These are phyloP conservation scores for Paracoccidioides lutzii DNA, from an alignment of 2,329 filamentous ascomycete genomes.

Conservation along the genomic window DNA sequence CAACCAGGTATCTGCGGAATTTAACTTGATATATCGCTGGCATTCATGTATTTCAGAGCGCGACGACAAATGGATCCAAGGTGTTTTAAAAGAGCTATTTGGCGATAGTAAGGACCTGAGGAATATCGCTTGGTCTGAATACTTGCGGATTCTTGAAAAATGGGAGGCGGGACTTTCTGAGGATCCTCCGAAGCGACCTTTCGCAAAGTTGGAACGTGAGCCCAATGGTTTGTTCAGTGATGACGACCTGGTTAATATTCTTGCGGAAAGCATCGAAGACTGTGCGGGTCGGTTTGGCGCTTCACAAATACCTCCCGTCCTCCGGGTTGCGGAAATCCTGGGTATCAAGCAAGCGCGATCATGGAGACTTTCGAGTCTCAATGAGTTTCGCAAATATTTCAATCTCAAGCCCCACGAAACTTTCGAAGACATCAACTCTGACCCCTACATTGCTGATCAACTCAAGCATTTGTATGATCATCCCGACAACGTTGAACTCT, in stretches of 20 bases:
- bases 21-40: conserved; percentile 40
- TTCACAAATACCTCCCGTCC: conserved; percentile 56
- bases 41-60: conserved; percentile 56
- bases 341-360: conserved; percentile 64
- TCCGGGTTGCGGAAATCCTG: conserved; percentile 64
- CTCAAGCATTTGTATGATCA: conserved; percentile 50
- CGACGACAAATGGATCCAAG: conserved; percentile 61
- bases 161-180: conserved; percentile 44
- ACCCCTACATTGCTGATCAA: conserved; percentile 42
- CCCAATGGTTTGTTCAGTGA: conserved; percentile 52
- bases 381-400: conserved; percentile 52
- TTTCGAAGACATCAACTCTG: conserved; percentile 47
- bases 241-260: conserved; percentile 53
- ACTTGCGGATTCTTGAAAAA: conserved; percentile 37
- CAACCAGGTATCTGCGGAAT: conserved; percentile 41
- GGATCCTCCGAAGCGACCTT: conserved; percentile 50
- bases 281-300: conserved; percentile 56
- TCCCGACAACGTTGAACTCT: conserved; percentile 55
- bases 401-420: conserved; percentile 44
- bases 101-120: conserved; percentile 8
- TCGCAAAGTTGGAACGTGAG: conserved; percentile 47
- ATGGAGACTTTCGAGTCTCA: conserved; percentile 41
- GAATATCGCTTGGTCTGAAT: conserved; percentile 25
- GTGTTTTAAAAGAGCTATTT: conserved; percentile 38
- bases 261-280: conserved; percentile 53